A percentile compares a stretch with the other conserved stretches of the same genome.
These are phyloP conservation scores for Escallonia herrerae DNA, from an alignment of 129 eudicot species.

Conservation along the genomic window DNA sequence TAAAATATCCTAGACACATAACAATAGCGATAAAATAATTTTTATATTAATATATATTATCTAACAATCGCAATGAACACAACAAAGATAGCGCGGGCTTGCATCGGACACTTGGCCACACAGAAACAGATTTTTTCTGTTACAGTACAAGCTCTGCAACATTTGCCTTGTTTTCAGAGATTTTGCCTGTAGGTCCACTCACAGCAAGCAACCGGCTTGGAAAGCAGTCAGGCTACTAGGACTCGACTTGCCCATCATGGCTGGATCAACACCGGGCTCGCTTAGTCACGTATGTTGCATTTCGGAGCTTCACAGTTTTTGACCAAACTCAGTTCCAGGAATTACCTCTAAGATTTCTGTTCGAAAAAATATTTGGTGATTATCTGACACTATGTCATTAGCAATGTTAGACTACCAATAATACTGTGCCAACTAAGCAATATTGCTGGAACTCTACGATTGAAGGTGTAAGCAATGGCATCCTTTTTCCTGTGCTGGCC, in stretches of 20 bases:
- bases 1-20: too few species aligned
- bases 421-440: too few species aligned
- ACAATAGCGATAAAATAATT: too few species aligned
- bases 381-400: too few species aligned
- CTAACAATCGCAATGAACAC: conserved; percentile 24
- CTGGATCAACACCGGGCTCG: conserved; percentile 19
- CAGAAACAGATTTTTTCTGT: conserved; percentile 11
- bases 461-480: too few species aligned
- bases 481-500: conserved; percentile 18
- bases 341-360: too few species aligned
- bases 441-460: too few species aligned
- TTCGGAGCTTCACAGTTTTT: conserved; percentile 4
- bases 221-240: conserved; percentile 11
- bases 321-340: too few species aligned
- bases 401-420: too few species aligned
- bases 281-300: conserved; percentile 16
- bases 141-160: conserved; percentile 3
- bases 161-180: conserved; percentile 9
- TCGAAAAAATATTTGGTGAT: too few species aligned
- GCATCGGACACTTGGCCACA: neutral
- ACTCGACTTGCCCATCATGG: conserved; percentile 20
- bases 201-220: conserved; percentile 21
- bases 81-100: conserved; percentile 7
- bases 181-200: conserved; percentile 21
- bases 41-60: too few species aligned